phyloP scores from a whole-genome alignment of 768 basidiomycete species.

The Podaxis mareebaensis region DNA sequence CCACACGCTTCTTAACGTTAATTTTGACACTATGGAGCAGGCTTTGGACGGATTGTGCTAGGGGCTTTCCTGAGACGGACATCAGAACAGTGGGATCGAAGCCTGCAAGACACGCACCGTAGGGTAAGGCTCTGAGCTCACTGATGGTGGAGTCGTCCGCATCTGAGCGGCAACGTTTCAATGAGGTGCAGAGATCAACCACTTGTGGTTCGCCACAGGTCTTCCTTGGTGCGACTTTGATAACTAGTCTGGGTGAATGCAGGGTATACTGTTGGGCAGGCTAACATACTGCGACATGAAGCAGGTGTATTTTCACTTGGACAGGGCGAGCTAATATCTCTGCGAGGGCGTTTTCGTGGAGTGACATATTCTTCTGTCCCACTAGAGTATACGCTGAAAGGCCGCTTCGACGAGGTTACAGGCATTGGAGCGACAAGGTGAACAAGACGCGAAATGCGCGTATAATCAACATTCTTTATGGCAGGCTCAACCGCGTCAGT shows the following conservation, averaged over 20 bases:
- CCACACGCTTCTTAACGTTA: slow-evolving; percentile 31
- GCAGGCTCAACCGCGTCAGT: slow-evolving; percentile 27
- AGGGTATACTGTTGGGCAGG: background rate
- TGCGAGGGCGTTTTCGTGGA: slow-evolving; percentile 3
- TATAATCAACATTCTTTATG: slow-evolving; percentile 22
- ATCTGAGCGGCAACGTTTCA: background rate
- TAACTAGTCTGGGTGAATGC: slow-evolving; percentile 1
- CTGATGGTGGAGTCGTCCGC: slow-evolving; percentile 1
- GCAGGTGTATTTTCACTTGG: slow-evolving; percentile 28
- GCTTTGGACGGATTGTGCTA: slow-evolving; percentile 26
- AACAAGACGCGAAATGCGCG: background rate
- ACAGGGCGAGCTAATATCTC: slow-evolving; percentile 18
- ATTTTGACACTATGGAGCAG: slow-evolving; percentile 34
- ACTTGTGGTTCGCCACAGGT: background rate
- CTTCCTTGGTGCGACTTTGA: background rate
- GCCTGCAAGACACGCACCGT: slow-evolving; percentile 19
- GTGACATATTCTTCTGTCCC: slow-evolving; percentile 9
- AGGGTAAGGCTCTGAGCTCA: background rate
- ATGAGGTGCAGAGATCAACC: slow-evolving; percentile 1
- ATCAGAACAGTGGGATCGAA: background rate
- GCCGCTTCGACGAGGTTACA: slow-evolving; percentile 12
- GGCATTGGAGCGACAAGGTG: slow-evolving; percentile 1
- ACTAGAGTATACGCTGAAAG: slow-evolving; percentile 6
- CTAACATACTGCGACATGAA: background rate
- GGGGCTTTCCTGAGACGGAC: background rate